A percentile compares a stretch with the other conserved stretches of the same genome.
Evolutionary conservation across 2,329 filamentous ascomycete species (phyloP).

Genomic region (Exophiala bonariae): DNA sequence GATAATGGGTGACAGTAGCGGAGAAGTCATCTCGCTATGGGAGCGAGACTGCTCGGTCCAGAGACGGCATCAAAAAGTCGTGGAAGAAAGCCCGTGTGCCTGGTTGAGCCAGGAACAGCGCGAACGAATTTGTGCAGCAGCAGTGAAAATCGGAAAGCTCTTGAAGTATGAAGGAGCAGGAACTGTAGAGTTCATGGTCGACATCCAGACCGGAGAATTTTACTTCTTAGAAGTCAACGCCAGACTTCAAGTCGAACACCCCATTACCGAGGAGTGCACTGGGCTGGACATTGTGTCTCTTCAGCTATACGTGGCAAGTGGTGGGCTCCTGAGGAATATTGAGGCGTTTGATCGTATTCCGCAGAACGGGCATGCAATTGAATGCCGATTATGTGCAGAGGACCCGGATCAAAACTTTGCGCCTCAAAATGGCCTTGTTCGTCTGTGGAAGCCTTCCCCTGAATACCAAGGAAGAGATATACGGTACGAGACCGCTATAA

Average conservation of each 20-base stretch:
- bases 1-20: conserved; percentile 48
- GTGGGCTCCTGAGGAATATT: conserved; percentile 29
- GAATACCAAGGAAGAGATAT: conserved; percentile 29
- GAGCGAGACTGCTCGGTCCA: conserved; percentile 56
- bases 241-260: conserved; percentile 52
- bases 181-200: conserved; percentile 49
- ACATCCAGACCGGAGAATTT: conserved; percentile 38
- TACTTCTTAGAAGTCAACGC: conserved; percentile 54
- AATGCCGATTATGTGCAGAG: conserved; percentile 48
- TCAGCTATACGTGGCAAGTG: conserved; percentile 39
- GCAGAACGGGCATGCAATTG: conserved; percentile 43
- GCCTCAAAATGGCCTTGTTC: conserved; percentile 38
- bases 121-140: conserved; percentile 38
- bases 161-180: conserved; percentile 45
- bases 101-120: conserved; percentile 36
- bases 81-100: conserved; percentile 48
- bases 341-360: conserved; percentile 25
- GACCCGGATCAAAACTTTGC: conserved; percentile 40
- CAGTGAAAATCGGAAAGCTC: conserved; percentile 36
- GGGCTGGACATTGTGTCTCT: conserved; percentile 41
- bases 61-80: conserved; percentile 52
- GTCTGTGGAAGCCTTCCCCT: conserved; percentile 34
- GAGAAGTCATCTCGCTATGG: conserved; percentile 41
- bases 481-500: conserved; percentile 45
- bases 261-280: conserved; percentile 42